A percentile compares a stretch with the other conserved stretches of the same genome.
These are phyloP conservation scores for Emmonsia crescens DNA, from an alignment of 2,329 filamentous ascomycete species.

Conservation along the genomic window DNA sequence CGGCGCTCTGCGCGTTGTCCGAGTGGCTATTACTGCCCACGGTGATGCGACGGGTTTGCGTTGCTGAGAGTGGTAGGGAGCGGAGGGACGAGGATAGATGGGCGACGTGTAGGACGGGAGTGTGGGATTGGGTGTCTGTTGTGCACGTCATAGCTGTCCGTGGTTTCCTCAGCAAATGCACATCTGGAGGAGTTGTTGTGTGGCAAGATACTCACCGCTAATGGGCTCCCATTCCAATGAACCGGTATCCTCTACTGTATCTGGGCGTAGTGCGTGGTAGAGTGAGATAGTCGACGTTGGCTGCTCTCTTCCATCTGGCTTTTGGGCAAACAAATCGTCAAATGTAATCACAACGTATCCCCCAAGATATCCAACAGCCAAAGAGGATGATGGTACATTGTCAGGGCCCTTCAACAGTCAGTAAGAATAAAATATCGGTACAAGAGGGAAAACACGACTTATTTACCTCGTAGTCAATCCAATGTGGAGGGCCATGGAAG, in stretches of 20 bases:
- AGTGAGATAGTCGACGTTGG: not conserved
- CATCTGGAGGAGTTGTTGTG: not conserved
- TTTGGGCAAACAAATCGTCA: not conserved
- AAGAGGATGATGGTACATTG: conserved; percentile 15
- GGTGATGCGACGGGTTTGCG: not conserved
- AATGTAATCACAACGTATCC: conserved; percentile 18
- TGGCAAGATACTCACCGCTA: conserved; percentile 17
- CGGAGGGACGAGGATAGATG: not conserved
- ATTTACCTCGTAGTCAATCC: conserved; percentile 21
- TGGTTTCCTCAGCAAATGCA: not conserved
- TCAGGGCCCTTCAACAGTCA: conserved; percentile 13
- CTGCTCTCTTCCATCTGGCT: not conserved
- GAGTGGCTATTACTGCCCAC: not conserved
- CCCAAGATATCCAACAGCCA: conserved; percentile 18
- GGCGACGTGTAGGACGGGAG: not conserved
- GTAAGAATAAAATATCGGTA: not conserved
- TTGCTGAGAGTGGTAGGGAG: not conserved
- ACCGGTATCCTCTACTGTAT: not conserved
- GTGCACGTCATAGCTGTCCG: not conserved
- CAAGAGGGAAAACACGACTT: not conserved
- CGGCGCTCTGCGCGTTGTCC: conserved; percentile 6
- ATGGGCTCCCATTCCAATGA: conserved; percentile 23
- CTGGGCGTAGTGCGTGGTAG: not conserved
- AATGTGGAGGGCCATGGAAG: conserved; percentile 24
- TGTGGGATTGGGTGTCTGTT: not conserved